Base-by-base conservation (phyloP, 345 rosid genomes). In the Euphorbia pulcherrima region DNA sequence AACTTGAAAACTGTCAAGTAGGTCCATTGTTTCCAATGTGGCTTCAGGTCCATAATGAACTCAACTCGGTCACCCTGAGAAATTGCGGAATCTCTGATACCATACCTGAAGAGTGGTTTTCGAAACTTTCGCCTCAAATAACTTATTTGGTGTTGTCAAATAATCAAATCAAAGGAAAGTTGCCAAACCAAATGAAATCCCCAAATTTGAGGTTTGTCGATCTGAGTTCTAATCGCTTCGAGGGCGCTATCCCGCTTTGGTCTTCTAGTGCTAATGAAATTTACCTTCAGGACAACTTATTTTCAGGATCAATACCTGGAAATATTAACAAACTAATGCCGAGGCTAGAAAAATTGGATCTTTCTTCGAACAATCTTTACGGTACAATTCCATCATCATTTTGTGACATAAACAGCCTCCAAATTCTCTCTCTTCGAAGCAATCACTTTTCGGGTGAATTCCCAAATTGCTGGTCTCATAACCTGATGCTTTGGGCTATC, bases 221-320 rank as follows among this genome's bases (percentile, higher is more conserved):
- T 71, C 41, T 71, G 47, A 71, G 87, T 75, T 74, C 76, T 58
- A 81, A 86, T 74, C 57, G 33, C 59, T 86, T 84, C 37, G 68
- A 80, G 26, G 93, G 89, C 35, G 71, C 83, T 46, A 67, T 82
- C 23, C 92, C 88, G 61, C 64, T 67, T 64, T 84, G 85, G 88
- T 78, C 83, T 55, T 78, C 52, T 2, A 63, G 75, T 73, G 85
- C 81, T 68, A 75, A 78, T 6, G 75, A 68, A 39, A 28, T 84
- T 6, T 71, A 69, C 68, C 86, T 88, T 33, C 68, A 80, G n/a
- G 74, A 66, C 56, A 88, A 88, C 74, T 73, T 65, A 27, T 81
- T 86, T 76, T 84, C 86, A 0, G 89, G 93, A 28, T 26, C 21
- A 7, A 8, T 67, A 18, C 70, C 70, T 55, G 50, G 24, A 39